Base-by-base conservation (phyloP, 2,329 filamentous ascomycete species). In the Thyridium curvatum region DNA sequence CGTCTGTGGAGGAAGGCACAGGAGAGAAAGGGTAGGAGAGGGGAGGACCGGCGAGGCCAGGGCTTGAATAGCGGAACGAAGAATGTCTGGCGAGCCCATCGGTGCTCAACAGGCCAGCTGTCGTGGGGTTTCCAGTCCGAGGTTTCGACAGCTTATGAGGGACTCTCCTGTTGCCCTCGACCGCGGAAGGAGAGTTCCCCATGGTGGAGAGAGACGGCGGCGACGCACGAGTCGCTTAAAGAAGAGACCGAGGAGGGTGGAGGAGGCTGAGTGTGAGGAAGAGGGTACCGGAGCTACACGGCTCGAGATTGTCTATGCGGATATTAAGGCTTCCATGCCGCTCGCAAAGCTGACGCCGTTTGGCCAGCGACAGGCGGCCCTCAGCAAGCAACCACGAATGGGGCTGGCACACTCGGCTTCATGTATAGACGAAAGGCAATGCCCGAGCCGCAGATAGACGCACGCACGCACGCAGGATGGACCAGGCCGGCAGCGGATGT, bases 121-220 rank as follows among this genome's bases (percentile, higher is more conserved):
- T 57, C 38, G 58, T 55, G 56, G 58, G 59, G 46, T 58, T 66
- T 39, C 58, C 59, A 29, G 61, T 64, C 43, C 62, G 67, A 42
- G 69, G 66, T 52, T 77, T 77, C 37, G 67, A 72, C 43, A 77
- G 62, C 58, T 66, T 74, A 46, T 73, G 42, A 34, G 67, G 52
- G 66, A 56, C 41, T 49, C 53, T 60, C 42, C 53, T 58, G 45
- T 49, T 48, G 43, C 59, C 55, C 52, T 61, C 61, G 55, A 71
- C 66, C 48, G 62, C 54, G 33, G 71, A 77, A 40, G 66, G 55
- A 34, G 61, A 56, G 52, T 76, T 76, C 39, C 72, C 72, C 72
- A 77, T 77, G 47, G 41, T 58, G 51, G 43, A 35, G 21, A 26
- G 21, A 10, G 21, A 6, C 21, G 10, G 21, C 21, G 21, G 10